Base-by-base conservation (phyloP, 306 rosid genomes). In the Rosa rugosa region DNA sequence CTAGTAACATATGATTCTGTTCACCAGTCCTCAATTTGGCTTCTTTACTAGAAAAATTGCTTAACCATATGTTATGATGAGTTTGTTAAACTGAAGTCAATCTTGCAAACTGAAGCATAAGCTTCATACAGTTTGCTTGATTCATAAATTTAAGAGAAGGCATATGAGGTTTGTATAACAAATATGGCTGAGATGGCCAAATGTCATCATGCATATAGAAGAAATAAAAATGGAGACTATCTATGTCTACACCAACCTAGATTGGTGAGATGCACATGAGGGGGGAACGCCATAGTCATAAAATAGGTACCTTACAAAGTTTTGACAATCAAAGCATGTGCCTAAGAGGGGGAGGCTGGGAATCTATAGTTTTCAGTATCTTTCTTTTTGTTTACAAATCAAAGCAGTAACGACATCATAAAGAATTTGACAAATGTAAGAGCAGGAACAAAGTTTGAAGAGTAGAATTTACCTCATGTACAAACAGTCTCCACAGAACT, bases 401-500 rank as follows among this genome's bases (percentile, higher is more conserved):
- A 49, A 74, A 38, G n/a, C 31, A 56, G 22, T 13, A 17, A 57
- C 5, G 6, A 53, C 60, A 54, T 54, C 23, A 54, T n/a, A 38
- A 73, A 45, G 6, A 13, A 20, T n/a, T 11, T 16, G 41, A 64
- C 23, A 57, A 18, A 56, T 57, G 8, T 36, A 34, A 40, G 16
- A 46, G 27, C 71, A 76, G 36, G 79, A 53, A 70, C 47, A 69
- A 68, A 42, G 50, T 18, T 41, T 71, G 42, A 77, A 80, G 77
- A 67, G 51, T 72, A 69, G 75, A 89, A 38, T 69, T 80, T 85
- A 96, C 99, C 98, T 90, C 93, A 90, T 96, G 85, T 93, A 96
- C 84, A 96, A 82, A 87, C 99, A 96, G 81, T 96, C 99, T 41
- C 99, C 99, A 83, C 98, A 96, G 83, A 96, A 93, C 81, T 96